Evolutionary conservation across 495 filamentous ascomycete genomes (phyloP).

Genomic region (Daldinia caldariorum): DNA sequence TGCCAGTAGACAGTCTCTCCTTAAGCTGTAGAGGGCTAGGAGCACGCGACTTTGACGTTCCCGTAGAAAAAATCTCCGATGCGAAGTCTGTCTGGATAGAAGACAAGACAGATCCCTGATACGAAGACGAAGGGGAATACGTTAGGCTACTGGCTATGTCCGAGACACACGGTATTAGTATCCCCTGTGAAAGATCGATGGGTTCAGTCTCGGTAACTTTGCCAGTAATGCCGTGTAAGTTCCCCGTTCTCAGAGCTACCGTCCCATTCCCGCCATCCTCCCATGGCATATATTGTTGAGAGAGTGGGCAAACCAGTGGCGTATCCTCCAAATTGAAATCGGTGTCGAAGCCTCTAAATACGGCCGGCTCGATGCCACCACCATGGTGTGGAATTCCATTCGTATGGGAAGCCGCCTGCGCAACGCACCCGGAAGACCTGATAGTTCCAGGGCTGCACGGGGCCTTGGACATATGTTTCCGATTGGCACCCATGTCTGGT

Average conservation of each 20-base stretch:
- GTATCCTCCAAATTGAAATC: constrained; percentile 16
- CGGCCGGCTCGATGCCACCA: not conserved
- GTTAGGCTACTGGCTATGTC: constrained; percentile 19
- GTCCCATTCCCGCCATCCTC: constrained; percentile 15
- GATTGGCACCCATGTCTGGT: constrained; percentile 14
- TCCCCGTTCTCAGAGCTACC: constrained; percentile 17
- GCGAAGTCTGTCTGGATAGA: constrained; percentile 34
- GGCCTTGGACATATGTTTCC: not conserved
- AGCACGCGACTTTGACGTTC: constrained; percentile 27
- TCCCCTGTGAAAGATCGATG: constrained; percentile 6
- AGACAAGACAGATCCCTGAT: constrained; percentile 35
- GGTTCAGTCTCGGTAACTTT: constrained; percentile 23
- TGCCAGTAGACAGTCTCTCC: not conserved
- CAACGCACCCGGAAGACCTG: not conserved
- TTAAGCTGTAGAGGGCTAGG: constrained; percentile 40
- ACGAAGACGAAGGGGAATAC: constrained; percentile 29
- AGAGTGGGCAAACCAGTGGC: constrained; percentile 10
- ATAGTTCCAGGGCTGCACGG: not conserved
- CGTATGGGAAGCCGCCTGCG: not conserved
- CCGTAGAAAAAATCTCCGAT: constrained; percentile 16
- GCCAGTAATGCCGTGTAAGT: constrained; percentile 8
- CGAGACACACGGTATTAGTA: not conserved
- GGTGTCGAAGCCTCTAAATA: not conserved
- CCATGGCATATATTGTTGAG: constrained; percentile 25
- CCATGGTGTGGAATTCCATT: constrained; percentile 5